Evolutionary conservation across 345 rosid species (phyloP), one percentile per base, ranked within the genome.

Genomic region (Brassica carinata): DNA sequence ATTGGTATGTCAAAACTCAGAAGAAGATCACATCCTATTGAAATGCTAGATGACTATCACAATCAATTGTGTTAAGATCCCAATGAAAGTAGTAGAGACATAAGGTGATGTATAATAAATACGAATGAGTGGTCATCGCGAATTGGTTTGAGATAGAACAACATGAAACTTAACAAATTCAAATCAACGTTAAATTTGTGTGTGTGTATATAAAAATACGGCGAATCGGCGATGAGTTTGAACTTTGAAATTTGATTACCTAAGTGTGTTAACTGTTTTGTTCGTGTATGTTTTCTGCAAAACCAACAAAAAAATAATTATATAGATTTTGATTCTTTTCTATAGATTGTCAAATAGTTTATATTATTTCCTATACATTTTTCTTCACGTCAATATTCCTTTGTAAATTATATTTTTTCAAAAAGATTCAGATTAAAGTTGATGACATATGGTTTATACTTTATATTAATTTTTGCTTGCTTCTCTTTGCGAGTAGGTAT

Each of bases 401-500:
- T 23, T 23, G 26, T 23, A 23, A 23, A 23, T 23, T 23, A 23
- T 23, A 23, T 23, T 23, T 23, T 23, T 23, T 9, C 8, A 17
- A 66, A 17, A 66, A 30, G n/a, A 8, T 34, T 15, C 15, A 7
- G 23, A 64, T n/a, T 38, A 36, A 18, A 38, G 51, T 69, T 29
- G 31, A 59, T 57, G 58, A 27, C 31, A 27, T 59, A 45, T 45
- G 69, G 13, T 61, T 61, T 59, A 40, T 57, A 38, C 13, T 45
- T 69, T 38, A 58, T 57, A 15, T 23, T 51, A 17, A 1, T 27
- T 29, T 29, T 62, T 19, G 71, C 14, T 69, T 77, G 76, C 8
- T 34, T 72, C 33, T 65, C 2, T 8, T 55, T 11, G 67, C 15
- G 59, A 65, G 67, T 78, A 78, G 75, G 79, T 55, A 33, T 51